Conservation (phyloP, 1,284 basidiomycete species). For the Boletus nobilissimus region DNA sequence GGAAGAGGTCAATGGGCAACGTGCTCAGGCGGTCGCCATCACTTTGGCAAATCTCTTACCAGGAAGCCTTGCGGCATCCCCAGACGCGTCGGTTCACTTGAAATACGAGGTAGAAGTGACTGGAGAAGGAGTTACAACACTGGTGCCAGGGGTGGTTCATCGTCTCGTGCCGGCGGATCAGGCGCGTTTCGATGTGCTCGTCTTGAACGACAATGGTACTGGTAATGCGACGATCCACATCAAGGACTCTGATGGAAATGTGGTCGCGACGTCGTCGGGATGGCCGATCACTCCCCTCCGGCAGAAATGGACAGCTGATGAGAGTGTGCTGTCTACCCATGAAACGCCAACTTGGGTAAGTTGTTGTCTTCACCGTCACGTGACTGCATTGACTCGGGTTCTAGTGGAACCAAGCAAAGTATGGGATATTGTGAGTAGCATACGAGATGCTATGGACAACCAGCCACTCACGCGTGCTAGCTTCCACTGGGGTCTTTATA, state of each 20-base stretch:
- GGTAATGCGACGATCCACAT: slow-evolving; percentile 50
- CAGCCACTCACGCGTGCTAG: slow-evolving; percentile 38
- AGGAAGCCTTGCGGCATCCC: slow-evolving; percentile 36
- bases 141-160: slow-evolving; percentile 49
- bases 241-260: slow-evolving; percentile 46
- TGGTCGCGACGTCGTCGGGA: slow-evolving; percentile 48
- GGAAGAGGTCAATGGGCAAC: slow-evolving; percentile 49
- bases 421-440: slow-evolving; percentile 63
- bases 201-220: slow-evolving; percentile 45
- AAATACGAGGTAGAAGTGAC: slow-evolving; percentile 50
- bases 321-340: slow-evolving; percentile 52
- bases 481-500: slow-evolving; percentile 70
- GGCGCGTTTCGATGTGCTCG: slow-evolving; percentile 54
- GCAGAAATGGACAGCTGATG: slow-evolving; percentile 53
- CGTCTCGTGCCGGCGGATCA: slow-evolving; percentile 60
- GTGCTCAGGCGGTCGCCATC: slow-evolving; percentile 58
- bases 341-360: slow-evolving; percentile 64
- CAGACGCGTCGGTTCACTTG: slow-evolving; percentile 46
- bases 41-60: slow-evolving; percentile 60
- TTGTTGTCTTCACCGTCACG: neutral
- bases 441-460: neutral
- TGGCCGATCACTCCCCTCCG: slow-evolving; percentile 53
- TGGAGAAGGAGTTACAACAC: slow-evolving; percentile 52
- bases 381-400: slow-evolving; percentile 19
- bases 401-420: slow-evolving; percentile 62